Evolutionary conservation across 768 basidiomycete genomes (phyloP).

Genomic region (Gautieria morchelliformis): DNA sequence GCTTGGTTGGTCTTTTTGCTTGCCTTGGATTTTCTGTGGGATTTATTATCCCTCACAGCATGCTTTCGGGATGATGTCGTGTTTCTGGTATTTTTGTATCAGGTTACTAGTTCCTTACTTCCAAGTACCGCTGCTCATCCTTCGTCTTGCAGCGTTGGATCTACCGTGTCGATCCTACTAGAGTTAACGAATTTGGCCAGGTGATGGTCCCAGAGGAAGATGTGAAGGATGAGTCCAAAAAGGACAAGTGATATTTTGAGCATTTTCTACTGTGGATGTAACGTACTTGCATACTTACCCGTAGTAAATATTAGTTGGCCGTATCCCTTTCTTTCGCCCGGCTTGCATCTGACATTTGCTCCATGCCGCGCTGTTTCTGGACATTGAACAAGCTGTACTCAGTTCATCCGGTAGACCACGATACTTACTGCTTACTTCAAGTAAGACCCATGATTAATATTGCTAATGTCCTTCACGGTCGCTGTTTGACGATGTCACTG

Average conservation of each 20-base stretch:
- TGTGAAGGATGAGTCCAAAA: constrained; percentile 12
- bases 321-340: too few relatives aligned
- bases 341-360: too few relatives aligned
- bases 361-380: too few relatives aligned
- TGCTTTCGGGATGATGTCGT: constrained; percentile 89
- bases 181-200: constrained; percentile 95
- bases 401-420: too few relatives aligned
- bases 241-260: constrained; percentile 11
- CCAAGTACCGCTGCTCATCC: constrained; percentile 5
- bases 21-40: neutral
- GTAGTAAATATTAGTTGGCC: too few relatives aligned
- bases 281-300: too few relatives aligned
- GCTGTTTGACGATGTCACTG: too few relatives aligned
- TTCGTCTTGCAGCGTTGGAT: constrained; percentile 71
- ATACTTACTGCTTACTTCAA: too few relatives aligned
- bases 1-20: constrained; percentile 31
- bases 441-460: too few relatives aligned
- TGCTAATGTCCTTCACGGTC: too few relatives aligned
- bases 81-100: constrained; percentile 87
- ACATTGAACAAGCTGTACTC: too few relatives aligned
- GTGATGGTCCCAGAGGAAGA: constrained; percentile 26
- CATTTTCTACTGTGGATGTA: neutral
- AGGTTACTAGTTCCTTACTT: constrained; percentile 34
- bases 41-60: constrained; percentile 24
- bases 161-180: constrained; percentile 89